Conservation (phyloP, 2,329 filamentous ascomycete species). For the Colletotrichum gloeosporioides region DNA sequence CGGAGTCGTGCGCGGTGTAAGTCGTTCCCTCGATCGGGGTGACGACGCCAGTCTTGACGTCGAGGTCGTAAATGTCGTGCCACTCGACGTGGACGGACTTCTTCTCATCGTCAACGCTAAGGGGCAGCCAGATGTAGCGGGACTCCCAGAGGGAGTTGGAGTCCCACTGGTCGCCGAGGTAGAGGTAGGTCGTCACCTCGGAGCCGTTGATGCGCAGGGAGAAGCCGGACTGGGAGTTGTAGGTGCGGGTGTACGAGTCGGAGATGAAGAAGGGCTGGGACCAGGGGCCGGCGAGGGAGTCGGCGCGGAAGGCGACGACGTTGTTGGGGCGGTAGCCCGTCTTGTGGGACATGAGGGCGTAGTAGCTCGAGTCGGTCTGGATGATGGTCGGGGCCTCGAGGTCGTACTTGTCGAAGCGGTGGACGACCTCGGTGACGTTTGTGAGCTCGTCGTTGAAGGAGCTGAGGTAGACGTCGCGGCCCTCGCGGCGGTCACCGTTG, state of each 20-base stretch:
- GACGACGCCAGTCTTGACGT: slow-evolving; percentile 55
- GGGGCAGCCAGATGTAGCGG: slow-evolving; percentile 60
- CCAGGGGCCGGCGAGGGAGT: slow-evolving; percentile 54
- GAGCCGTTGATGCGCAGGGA: slow-evolving; percentile 52
- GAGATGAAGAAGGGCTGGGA: slow-evolving; percentile 57
- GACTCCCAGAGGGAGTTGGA: slow-evolving; percentile 58
- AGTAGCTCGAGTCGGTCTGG: slow-evolving; percentile 65
- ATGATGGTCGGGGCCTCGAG: slow-evolving; percentile 66
- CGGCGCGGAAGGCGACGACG: slow-evolving; percentile 60
- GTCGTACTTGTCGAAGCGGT: slow-evolving; percentile 64
- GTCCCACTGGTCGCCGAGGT: slow-evolving; percentile 57
- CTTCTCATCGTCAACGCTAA: slow-evolving; percentile 55
- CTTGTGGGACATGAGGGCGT: slow-evolving; percentile 67
- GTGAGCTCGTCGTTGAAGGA: slow-evolving; percentile 58
- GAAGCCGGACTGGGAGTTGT: slow-evolving; percentile 57
- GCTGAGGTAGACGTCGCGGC: slow-evolving; percentile 62
- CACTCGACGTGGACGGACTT: slow-evolving; percentile 53
- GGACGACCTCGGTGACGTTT: slow-evolving; percentile 54
- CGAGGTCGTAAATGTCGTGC: slow-evolving; percentile 59
- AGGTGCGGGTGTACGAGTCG: slow-evolving; percentile 54
- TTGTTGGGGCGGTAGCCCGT: slow-evolving; percentile 69
- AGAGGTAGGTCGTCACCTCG: slow-evolving; percentile 55
- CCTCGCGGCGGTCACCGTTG: slow-evolving; percentile 60
- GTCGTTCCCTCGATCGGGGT: slow-evolving; percentile 50
- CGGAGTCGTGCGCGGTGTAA: slow-evolving; percentile 47